Base-by-base conservation (phyloP, 352 stramenopile genomes). In the Phytophthora megakarya region DNA sequence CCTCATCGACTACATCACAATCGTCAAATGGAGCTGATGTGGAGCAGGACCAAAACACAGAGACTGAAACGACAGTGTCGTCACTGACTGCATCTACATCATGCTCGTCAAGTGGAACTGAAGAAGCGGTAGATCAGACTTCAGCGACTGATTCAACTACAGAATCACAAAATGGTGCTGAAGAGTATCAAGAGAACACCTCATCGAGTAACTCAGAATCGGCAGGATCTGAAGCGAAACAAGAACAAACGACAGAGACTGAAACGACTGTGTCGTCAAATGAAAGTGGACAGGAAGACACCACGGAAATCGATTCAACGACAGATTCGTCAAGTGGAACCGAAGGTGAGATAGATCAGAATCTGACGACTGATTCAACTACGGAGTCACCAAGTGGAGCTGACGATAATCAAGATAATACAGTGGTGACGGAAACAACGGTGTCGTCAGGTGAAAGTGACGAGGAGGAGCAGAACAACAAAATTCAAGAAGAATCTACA, bases 401-500 rank as follows among this genome's bases (percentile, higher is more conserved):
- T 28, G 51, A 63, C 18, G 32, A 62, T 1, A 22, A 30, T 26
- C 22, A 33, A 30, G 22, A 44, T 22, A 7, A 21, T 15, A 30
- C 23, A 39, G 10, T 38, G 10, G 30, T 35, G 30, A 35, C 30
- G 3, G 30, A 35, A 46, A 19, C 22, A 35, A 19, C 21, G n/a
- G 49, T 38, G 42, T 48, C 22, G n/a, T 38, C 30, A 16, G 38
- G 21, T 51, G 53, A 53, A 21, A 25, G 16, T 32, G 52, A 61
- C 10, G 23, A 48, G 4, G 35, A 40, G 25, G 25, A 56, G 6
- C 11, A 67, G 23, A 37, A 9, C 3, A 44, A 12, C 30, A 61
- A 46, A 11, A 5, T 3, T 48, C 49, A 19, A n/a, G n/a, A n/a
- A n/a, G n/a, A n/a, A n/a, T n/a, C n/a, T n/a, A n/a, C n/a, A n/a